Base-by-base conservation (phyloP, 148 eudicot genomes). In the Salicornia ramosissima region DNA sequence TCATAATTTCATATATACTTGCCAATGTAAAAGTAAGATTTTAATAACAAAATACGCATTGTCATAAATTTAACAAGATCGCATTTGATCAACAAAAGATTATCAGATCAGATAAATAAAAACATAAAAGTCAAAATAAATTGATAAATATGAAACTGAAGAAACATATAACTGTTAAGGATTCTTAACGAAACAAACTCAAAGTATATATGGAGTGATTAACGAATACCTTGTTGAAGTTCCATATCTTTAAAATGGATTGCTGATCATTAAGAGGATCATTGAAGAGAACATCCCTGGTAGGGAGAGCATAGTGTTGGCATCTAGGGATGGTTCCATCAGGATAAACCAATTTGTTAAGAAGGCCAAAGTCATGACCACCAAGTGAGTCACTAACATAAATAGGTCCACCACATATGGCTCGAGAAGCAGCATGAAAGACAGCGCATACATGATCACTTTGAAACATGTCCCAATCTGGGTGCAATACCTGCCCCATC, bases 381-480 rank as follows among this genome's bases (percentile, higher is more conserved):
- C 80, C 89, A 24, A 87, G 59, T 10, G 87, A 80, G 60, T 87
- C 91, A 42, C 89, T 83, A 5, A 87, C 87, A 18, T 83, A 87
- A 18, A 87, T 79, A 1, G 87, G 89, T 9, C 91, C 89, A 0
- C 91, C 91, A 47, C 89, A 87, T 42, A 87, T 87, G 55, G 91
- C 91, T 31, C 88, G 74, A 2, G 91, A 87, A 0, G 82, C 89
- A 6, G 91, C 86, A 33, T 87, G 91, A 61, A 87, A 87, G 25
- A 78, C 75, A 2, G 91, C 91, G 64, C 91, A 83, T 0, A 71
- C 45, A 63, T 87, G 91, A 58, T 83, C 84, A 5, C 84, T 83
- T 50, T 85, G 89, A 56, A 87, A 87, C 91, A 87, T 87, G 72
- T 87, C 91, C 91, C 91, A 87, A 68, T 87, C 91, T 51, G 91